A percentile compares a stretch with the other conserved stretches of the same genome.
Evolutionary conservation across 331 rosid genomes (phyloP).

Genomic region (Telfairia occidentalis): DNA sequence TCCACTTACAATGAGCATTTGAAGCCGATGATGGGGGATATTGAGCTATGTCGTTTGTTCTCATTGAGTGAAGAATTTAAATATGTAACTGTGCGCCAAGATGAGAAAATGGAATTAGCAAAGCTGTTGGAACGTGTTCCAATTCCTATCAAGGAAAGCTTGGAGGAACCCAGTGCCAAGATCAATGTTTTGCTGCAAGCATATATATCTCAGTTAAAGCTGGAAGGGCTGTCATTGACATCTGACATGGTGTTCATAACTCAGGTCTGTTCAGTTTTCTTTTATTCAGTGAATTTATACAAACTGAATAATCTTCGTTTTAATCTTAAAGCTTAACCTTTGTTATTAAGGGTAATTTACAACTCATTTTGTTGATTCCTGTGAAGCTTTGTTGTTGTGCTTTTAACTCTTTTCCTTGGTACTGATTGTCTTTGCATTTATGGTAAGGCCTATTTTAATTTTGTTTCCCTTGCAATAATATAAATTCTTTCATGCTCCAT

Average conservation of each 20-base stretch:
- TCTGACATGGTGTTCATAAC: slow-evolving; percentile 96
- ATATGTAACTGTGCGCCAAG: slow-evolving; percentile 84
- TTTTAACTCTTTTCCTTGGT: neutral
- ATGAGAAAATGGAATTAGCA: slow-evolving; percentile 92
- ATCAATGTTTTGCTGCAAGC: slow-evolving; percentile 90
- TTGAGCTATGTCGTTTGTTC: slow-evolving; percentile 80
- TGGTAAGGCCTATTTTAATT: neutral
- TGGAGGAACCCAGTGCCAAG: slow-evolving; percentile 96
- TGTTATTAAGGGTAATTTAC: neutral
- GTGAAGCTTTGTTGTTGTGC: neutral
- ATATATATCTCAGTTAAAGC: slow-evolving; percentile 77
- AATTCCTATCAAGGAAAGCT: slow-evolving; percentile 89
- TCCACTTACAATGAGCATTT: slow-evolving; percentile 85
- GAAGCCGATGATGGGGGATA: slow-evolving; percentile 96
- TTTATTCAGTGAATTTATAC: neutral
- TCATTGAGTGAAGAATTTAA: slow-evolving; percentile 94
- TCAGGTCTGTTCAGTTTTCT: slow-evolving; percentile 43
- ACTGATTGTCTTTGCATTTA: neutral
- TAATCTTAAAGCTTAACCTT: neutral
- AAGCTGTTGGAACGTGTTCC: slow-evolving; percentile 90
- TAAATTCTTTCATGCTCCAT: neutral
- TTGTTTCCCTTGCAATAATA: neutral
- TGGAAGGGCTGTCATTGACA: slow-evolving; percentile 86
- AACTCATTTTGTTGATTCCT: neutral
- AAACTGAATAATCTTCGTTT: neutral